Conservation (phyloP, 2,329 filamentous ascomycete species). For the Dothidotthia symphoricarpi region DNA sequence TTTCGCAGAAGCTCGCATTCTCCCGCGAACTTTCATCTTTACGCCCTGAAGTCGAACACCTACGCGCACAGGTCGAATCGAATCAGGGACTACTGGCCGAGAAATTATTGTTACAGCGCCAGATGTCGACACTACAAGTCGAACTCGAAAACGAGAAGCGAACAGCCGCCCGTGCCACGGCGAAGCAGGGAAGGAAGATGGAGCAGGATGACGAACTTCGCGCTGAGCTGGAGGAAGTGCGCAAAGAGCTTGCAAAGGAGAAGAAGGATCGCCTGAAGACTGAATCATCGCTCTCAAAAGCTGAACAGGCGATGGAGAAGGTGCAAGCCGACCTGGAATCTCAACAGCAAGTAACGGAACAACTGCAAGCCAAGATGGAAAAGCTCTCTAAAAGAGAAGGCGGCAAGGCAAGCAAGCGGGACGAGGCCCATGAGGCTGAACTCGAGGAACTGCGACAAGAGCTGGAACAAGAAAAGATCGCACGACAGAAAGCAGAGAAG, state of each 20-base stretch:
- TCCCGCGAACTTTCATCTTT: constrained; percentile 59
- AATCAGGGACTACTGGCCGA: constrained; percentile 72
- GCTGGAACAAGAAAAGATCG: constrained; percentile 46
- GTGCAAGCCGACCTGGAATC: constrained; percentile 33
- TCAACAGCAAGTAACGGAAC: constrained; percentile 31
- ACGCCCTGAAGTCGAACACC: constrained; percentile 62
- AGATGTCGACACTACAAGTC: constrained; percentile 72
- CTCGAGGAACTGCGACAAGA: constrained; percentile 33
- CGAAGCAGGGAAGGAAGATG: constrained; percentile 51
- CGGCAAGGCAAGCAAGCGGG: constrained; percentile 38
- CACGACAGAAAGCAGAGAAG: constrained; percentile 32
- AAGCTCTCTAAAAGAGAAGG: constrained; percentile 34
- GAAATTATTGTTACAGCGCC: constrained; percentile 75
- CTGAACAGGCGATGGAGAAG: constrained; percentile 36
- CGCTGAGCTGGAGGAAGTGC: constrained; percentile 46
- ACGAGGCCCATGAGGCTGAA: constrained; percentile 32
- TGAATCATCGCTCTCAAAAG: constrained; percentile 39
- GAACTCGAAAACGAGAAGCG: constrained; percentile 80
- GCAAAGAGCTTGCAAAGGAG: constrained; percentile 48
- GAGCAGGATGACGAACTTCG: constrained; percentile 50
- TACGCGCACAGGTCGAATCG: constrained; percentile 57
- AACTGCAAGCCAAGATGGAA: constrained; percentile 35
- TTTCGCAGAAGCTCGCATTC: constrained; percentile 64
- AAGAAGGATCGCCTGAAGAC: constrained; percentile 47
- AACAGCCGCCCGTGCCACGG: constrained; percentile 59